These are phyloP conservation scores for Jackrogersella multiformis DNA, from an alignment of 495 filamentous ascomycete genomes.

Conservation along the genomic window DNA sequence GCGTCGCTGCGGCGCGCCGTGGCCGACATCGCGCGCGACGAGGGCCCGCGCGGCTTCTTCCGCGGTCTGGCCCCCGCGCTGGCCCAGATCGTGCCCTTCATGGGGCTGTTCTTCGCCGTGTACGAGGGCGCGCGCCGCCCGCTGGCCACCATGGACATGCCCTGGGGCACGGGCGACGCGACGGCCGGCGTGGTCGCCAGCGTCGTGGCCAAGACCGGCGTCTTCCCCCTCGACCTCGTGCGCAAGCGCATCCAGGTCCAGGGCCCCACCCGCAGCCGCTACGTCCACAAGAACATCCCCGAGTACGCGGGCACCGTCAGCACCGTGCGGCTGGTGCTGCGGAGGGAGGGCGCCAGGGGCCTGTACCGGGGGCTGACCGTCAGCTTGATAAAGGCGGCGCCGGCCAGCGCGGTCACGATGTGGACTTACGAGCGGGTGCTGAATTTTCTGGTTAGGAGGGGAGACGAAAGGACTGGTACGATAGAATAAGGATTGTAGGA, in stretches of 20 bases:
- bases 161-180: slow-evolving; percentile 82
- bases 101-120: slow-evolving; percentile 92
- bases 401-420: slow-evolving; percentile 95
- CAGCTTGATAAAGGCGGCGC: slow-evolving; percentile 91
- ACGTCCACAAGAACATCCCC: slow-evolving; percentile 89
- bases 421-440: slow-evolving; percentile 93
- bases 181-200: slow-evolving; percentile 80
- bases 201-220: slow-evolving; percentile 82
- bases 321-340: slow-evolving; percentile 73
- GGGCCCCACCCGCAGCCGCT: slow-evolving; percentile 79
- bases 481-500: not conserved
- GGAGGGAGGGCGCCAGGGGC: slow-evolving; percentile 77
- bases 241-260: slow-evolving; percentile 95
- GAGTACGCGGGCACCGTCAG: slow-evolving; percentile 74
- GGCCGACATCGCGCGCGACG: slow-evolving; percentile 73
- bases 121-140: slow-evolving; percentile 77
- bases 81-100: slow-evolving; percentile 90
- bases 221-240: slow-evolving; percentile 94
- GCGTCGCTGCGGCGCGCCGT: slow-evolving; percentile 71
- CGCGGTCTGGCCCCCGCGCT: slow-evolving; percentile 82
- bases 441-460: slow-evolving; percentile 62
- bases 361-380: slow-evolving; percentile 90
- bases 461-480: slow-evolving; percentile 37
- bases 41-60: slow-evolving; percentile 84
- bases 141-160: slow-evolving; percentile 64